These are phyloP conservation scores for Suhomyces kunorum DNA, from an alignment of 1,139 yeast species.

Conservation along the genomic window DNA sequence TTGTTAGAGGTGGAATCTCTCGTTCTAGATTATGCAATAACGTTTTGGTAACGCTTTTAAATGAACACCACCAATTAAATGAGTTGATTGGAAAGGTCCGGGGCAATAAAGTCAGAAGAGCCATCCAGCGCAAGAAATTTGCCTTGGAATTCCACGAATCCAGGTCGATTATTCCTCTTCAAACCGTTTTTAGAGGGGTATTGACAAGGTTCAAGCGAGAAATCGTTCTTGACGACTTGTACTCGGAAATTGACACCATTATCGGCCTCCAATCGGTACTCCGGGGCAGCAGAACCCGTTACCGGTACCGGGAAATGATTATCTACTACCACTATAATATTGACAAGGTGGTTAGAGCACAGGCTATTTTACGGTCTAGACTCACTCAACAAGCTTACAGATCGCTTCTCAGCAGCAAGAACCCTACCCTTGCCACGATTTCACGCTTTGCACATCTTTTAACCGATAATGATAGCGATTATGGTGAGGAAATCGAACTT, in stretches of 20 bases:
- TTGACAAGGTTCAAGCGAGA: constrained; percentile 53
- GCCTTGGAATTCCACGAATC: constrained; percentile 25
- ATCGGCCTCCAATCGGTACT: constrained; percentile 50
- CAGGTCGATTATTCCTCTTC: constrained; percentile 32
- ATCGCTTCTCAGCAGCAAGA: constrained; percentile 63
- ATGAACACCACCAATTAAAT: constrained; percentile 40
- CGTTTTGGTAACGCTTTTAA: constrained; percentile 44
- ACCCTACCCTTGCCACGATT: constrained; percentile 79
- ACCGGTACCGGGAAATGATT: constrained; percentile 39
- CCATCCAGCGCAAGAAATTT: constrained; percentile 23
- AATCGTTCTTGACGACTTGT: constrained; percentile 52
- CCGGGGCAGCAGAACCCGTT: constrained; percentile 49
- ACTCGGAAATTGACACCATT: constrained; percentile 41
- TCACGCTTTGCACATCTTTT: constrained; percentile 75
- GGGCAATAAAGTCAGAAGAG: constrained; percentile 44
- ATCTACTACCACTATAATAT: constrained; percentile 57
- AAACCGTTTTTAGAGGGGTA: constrained; percentile 47
- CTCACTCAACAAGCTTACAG: constrained; percentile 74
- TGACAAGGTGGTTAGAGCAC: constrained; percentile 65
- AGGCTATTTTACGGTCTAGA: constrained; percentile 68
- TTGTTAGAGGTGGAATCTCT: constrained; percentile 53
- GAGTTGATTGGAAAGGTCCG: constrained; percentile 46
- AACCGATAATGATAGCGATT: constrained; percentile 73
- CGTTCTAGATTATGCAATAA: constrained; percentile 49
- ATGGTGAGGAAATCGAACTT: constrained; percentile 71